These are phyloP conservation scores for Epichloe coenophiala DNA, from an alignment of 2,329 filamentous ascomycete genomes.

Conservation along the genomic window DNA sequence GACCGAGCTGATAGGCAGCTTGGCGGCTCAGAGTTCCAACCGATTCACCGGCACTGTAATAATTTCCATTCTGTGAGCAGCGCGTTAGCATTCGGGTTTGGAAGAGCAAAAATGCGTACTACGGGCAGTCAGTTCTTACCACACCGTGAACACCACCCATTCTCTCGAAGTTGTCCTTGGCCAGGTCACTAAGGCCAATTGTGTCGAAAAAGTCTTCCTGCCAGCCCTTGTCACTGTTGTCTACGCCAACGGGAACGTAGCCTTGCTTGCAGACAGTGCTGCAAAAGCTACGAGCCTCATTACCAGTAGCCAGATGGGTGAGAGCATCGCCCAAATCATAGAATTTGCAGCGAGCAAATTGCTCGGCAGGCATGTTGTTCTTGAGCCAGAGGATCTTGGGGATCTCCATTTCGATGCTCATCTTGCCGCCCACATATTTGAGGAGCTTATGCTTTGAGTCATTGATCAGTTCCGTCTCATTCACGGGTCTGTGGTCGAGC, in stretches of 20 bases:
- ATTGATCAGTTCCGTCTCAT: conserved; percentile 90
- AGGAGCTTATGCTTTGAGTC: conserved; percentile 82
- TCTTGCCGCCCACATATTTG: conserved; percentile 90
- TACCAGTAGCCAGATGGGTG: conserved; percentile 86
- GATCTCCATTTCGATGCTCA: conserved; percentile 99
- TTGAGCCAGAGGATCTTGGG: conserved; percentile 98
- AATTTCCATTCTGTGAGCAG: conserved; percentile 64
- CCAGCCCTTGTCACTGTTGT: conserved; percentile 96
- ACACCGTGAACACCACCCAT: conserved; percentile 91
- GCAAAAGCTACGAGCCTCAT: conserved; percentile 85
- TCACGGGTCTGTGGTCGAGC: conserved; percentile 87
- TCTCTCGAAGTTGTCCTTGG: conserved; percentile 76
- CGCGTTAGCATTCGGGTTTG: neutral
- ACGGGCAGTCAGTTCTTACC: conserved; percentile 32
- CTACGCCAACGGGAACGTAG: conserved; percentile 90
- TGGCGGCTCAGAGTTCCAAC: conserved; percentile 76
- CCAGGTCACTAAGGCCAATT: conserved; percentile 77
- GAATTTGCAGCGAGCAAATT: conserved; percentile 90
- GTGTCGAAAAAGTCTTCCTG: conserved; percentile 83
- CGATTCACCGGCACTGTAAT: conserved; percentile 81
- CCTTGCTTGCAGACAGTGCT: conserved; percentile 97
- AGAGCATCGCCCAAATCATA: conserved; percentile 89
- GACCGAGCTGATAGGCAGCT: conserved; percentile 69
- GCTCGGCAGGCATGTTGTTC: conserved; percentile 87
- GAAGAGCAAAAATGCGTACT: conserved; percentile 4